Evolutionary conservation across 768 basidiomycete genomes (phyloP), one percentile per base, ranked within the genome.

Genomic region (Phylloporus rhodoxanthus): DNA sequence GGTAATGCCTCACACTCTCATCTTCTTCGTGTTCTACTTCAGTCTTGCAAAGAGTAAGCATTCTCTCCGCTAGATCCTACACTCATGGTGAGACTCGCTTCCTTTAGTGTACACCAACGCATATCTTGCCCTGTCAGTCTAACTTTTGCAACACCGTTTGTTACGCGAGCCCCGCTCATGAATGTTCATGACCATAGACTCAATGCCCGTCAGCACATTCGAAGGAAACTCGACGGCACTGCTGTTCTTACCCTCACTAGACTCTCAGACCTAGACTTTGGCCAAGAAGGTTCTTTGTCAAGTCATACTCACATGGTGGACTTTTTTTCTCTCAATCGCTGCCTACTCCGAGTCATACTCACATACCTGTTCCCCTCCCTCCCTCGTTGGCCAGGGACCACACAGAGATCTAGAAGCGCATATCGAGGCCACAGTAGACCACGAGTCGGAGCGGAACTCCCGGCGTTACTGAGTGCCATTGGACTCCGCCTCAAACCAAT

Each of bases 11-110:
- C 43, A 64, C 30, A 81, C 75, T 51, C 72, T 80, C 56, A 66
- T 80, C 45, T 79, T 76, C 65, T 52, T 79, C 69, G 76, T 66
- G 1, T 75, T 79, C 53, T 78, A 78, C 53, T 66, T 81, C 29
- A 66, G 73, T 10, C 60, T 79, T 28, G 75, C 76, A 57, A 80
- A 81, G 64, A 53, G 80, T 80, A 48, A 43, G 78, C 56, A n/a
- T 49, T 39, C 19, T 13, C 15, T 29, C 26, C 5, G 10, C 20
- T 36, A 20, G 14, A 10, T 15, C 13, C 11, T 39, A 29, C 5
- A 20, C 7, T 4, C 4, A 8, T 42, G 17, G 25, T 52, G 28
- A 59, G 2, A 1, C n/a, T 19, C 8, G 29, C 4, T 36, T 14
- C 1, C 13, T 21, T 17, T 40, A 81, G 77, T 81, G 26, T 80